A percentile compares a stretch with the other conserved stretches of the same genome.
Evolutionary conservation across 768 basidiomycete species (phyloP).

Genomic region (Lactarius akahatsu): DNA sequence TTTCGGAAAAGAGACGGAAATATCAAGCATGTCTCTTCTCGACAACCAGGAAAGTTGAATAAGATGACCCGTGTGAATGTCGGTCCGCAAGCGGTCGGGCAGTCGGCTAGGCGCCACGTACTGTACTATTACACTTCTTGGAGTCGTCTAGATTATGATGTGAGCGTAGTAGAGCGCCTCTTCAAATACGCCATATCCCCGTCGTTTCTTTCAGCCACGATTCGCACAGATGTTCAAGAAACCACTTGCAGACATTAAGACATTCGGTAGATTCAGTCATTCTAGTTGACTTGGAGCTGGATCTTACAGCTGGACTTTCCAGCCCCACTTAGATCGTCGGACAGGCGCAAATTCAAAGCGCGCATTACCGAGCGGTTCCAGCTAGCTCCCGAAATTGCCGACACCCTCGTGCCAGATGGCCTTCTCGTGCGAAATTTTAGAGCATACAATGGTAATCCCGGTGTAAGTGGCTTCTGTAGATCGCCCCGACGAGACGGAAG

Average conservation of each 20-base stretch:
- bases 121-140: too few species aligned
- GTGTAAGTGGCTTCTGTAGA: conserved; percentile 46
- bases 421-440: conserved; percentile 65
- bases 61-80: too few species aligned
- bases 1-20: too few species aligned
- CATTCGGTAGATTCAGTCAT: conserved; percentile 44
- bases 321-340: conserved; percentile 71
- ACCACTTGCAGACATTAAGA: conserved; percentile 42
- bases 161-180: too few species aligned
- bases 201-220: too few species aligned
- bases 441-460: conserved; percentile 62
- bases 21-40: too few species aligned
- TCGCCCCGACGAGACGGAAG: neutral
- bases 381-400: conserved; percentile 55
- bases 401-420: conserved; percentile 72
- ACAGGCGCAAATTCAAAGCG: conserved; percentile 68
- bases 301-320: conserved; percentile 5
- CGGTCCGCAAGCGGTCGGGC: too few species aligned
- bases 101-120: too few species aligned
- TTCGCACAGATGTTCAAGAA: too few species aligned
- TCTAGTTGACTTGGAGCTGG: neutral
- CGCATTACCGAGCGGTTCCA: conserved; percentile 50
- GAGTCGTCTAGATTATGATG: too few species aligned
- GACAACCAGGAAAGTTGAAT: too few species aligned
- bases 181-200: conserved; percentile 28